These are phyloP conservation scores for Erythrobasidium hasegawianum DNA, from an alignment of 1,284 basidiomycete species.

Conservation along the genomic window DNA sequence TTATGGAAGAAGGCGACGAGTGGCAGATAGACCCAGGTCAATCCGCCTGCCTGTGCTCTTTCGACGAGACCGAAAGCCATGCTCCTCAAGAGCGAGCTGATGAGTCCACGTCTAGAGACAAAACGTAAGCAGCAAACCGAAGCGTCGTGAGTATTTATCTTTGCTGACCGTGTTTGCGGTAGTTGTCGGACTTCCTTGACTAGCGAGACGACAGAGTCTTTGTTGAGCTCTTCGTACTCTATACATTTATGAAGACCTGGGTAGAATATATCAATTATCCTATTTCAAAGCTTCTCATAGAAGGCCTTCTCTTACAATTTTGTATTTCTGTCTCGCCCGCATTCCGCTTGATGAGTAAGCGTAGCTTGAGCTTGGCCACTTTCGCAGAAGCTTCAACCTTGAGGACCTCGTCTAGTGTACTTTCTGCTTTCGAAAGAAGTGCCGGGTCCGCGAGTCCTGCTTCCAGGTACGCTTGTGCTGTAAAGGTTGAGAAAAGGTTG, in stretches of 20 bases:
- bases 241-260: neutral
- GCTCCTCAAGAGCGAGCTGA: neutral
- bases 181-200: constrained; percentile 20
- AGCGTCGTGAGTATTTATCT: no score
- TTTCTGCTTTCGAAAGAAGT: neutral
- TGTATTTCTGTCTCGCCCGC: constrained; percentile 6
- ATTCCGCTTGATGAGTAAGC: constrained; percentile 1
- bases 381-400: neutral
- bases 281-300: neutral
- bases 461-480: constrained; percentile 13
- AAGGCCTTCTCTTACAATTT: neutral
- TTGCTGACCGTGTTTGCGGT: constrained; percentile 2
- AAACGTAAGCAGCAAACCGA: no score
- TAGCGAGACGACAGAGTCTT: neutral
- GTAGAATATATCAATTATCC: neutral
- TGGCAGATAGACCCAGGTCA: constrained; percentile 11
- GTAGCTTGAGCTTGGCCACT: neutral
- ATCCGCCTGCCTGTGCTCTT: neutral
- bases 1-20: constrained; percentile 6
- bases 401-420: constrained; percentile 9
- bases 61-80: neutral
- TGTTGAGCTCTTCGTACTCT: neutral
- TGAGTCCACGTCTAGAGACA: neutral
- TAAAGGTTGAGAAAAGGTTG: no score
- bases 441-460: neutral